These are phyloP conservation scores for Herpetomonas samuelpessoai DNA, from an alignment of 208 protist genomes.

Conservation along the genomic window DNA sequence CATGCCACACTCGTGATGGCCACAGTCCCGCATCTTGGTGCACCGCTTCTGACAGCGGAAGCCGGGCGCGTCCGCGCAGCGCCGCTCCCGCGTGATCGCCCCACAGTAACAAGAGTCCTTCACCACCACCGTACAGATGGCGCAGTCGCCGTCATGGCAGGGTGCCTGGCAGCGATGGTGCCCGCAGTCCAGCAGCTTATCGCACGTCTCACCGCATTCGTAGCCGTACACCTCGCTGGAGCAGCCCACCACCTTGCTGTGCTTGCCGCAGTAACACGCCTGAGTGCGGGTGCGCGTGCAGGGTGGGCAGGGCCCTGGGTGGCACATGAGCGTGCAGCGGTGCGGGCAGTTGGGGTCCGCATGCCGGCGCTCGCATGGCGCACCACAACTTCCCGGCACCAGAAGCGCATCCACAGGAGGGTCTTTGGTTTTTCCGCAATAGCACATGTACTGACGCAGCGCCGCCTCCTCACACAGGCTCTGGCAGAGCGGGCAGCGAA, in stretches of 20 bases:
- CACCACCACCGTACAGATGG: constrained; percentile 62
- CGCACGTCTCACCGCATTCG: constrained; percentile 75
- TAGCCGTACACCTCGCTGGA: constrained; percentile 67
- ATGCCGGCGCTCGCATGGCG: constrained; percentile 53
- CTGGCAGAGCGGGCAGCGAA: constrained; percentile 77
- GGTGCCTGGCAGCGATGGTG: constrained; percentile 66
- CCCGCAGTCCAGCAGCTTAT: constrained; percentile 69
- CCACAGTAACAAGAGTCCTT: constrained; percentile 90
- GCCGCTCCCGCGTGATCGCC: constrained; percentile 25
- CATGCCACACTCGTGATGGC: constrained; percentile 72
- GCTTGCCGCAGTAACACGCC: constrained; percentile 81
- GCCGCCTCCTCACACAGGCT: constrained; percentile 17
- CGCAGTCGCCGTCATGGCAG: constrained; percentile 90
- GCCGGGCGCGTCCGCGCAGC: constrained; percentile 28
- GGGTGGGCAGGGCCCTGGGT: constrained; percentile 74
- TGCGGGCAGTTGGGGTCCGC: constrained; percentile 62
- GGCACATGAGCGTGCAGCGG: constrained; percentile 74
- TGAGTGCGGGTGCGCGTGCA: constrained; percentile 60
- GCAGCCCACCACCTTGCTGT: constrained; percentile 62
- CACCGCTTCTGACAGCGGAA: constrained; percentile 55
- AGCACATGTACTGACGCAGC: constrained; percentile 52
- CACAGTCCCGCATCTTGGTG: constrained; percentile 69
- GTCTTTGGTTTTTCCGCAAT: constrained; percentile 66
- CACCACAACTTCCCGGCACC: constrained; percentile 77
- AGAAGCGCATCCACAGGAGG: constrained; percentile 56